Base-by-base conservation (phyloP, 2,329 filamentous ascomycete genomes). In the Colletotrichum salicis region DNA sequence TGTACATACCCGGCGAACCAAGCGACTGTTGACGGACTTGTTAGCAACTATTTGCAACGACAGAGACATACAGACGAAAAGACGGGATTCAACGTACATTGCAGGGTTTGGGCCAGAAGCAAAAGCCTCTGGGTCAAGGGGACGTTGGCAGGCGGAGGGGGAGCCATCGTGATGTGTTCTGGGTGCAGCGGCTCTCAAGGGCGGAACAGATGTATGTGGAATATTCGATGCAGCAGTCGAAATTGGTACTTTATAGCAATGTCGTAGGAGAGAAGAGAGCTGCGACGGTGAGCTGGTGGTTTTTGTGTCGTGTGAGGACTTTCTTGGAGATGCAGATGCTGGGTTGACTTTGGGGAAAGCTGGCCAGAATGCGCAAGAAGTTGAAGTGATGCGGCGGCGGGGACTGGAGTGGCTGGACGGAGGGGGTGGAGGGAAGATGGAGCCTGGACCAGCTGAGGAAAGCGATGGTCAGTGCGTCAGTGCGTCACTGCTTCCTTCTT, bases 31-130 rank as follows among this genome's bases (percentile, higher is more conserved):
- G 66, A 70, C 51, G 62, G 77, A 75, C 77, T 79, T 12, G 79
- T 85, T 76, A 86, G 81, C 76, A 75, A 51, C 56, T 37, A 78
- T 75, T n/a, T 73, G 73, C 52, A 73, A 72, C 75, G n/a, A 63
- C 70, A 67, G 56, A 73, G 37, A 72, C 73, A 67, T 58, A 41
- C 56, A 71, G 61, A 35, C 33, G 64, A 73, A 64, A 63, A 57
- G 19, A 54, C 31, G 64, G 58, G 22, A 55, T 45, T 58, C 81
- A 81, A 90, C 85, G 82, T 90, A 93, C 96, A 99, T 87, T 98
- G 96, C 76, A 98, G 87, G 57, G 95, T 98, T 83, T 97, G 91
- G 76, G 92, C 95, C 76, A 98, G 88, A 77, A 89, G 87, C 78
- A 94, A 84, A 72, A 97, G 85, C 80, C 95, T 90, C 86, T 96